These are phyloP conservation scores for Globisporangium irregulare DNA, from an alignment of 352 stramenopile genomes.

Conservation along the genomic window DNA sequence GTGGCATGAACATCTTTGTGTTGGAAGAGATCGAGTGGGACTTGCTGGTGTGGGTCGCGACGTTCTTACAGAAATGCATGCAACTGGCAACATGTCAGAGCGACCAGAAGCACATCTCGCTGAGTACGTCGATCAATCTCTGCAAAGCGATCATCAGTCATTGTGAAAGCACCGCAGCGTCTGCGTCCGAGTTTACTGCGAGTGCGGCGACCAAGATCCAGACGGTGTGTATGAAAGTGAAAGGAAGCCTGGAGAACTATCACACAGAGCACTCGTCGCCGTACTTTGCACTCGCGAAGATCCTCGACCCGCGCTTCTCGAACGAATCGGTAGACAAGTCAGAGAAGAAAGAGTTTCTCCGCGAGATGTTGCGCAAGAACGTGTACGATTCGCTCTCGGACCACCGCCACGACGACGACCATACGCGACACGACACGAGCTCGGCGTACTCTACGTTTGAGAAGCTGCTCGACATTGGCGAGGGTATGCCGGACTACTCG, in stretches of 20 bases:
- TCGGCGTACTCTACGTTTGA: conserved; percentile 80
- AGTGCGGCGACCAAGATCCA: conserved; percentile 62
- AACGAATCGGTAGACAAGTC: conserved; percentile 78
- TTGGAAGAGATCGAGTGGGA: conserved; percentile 81
- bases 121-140: conserved; percentile 78
- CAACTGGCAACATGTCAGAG: conserved; percentile 78
- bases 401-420: conserved; percentile 40
- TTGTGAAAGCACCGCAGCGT: conserved; percentile 65
- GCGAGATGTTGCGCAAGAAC: conserved; percentile 72
- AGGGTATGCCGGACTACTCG: conserved; percentile 73
- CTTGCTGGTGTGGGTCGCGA: conserved; percentile 64
- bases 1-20: conserved; percentile 73
- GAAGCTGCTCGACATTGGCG: conserved; percentile 76
- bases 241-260: conserved; percentile 62
- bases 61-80: conserved; percentile 76
- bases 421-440: conserved; percentile 52
- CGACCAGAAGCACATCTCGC: conserved; percentile 72
- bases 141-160: conserved; percentile 78
- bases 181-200: conserved; percentile 53
- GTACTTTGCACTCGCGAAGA: conserved; percentile 74
- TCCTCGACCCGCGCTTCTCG: conserved; percentile 74
- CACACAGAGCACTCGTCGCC: conserved; percentile 66
- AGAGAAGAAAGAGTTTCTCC: conserved; percentile 71
- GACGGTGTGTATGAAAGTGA: conserved; percentile 73
- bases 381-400: conserved; percentile 64